A percentile compares a stretch with the other conserved stretches of the same genome.
phyloP scores from a whole-genome alignment of 1,139 yeast genomes.

The Candida freyschussii region DNA sequence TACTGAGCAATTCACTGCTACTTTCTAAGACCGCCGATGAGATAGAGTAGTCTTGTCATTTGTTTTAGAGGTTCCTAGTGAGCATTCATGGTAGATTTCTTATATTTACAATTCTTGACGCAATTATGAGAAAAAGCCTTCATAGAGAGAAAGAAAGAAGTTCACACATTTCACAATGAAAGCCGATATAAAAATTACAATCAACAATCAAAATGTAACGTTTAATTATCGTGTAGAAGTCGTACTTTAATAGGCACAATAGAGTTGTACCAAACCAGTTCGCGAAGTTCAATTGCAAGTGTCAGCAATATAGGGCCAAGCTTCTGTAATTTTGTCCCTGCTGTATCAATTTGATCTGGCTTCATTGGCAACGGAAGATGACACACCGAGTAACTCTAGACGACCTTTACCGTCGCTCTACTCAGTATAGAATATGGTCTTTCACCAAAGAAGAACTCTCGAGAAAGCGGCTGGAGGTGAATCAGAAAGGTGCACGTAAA shows the following conservation, averaged over 20 bases:
- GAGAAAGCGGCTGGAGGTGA: conserved; percentile 41
- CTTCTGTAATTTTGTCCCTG: too few species aligned
- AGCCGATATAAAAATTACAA: conserved; percentile 8
- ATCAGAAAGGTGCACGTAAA: conserved; percentile 44
- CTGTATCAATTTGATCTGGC: too few species aligned
- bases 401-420: conserved; percentile 80
- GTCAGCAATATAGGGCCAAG: too few species aligned
- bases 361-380: not conserved
- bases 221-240: too few species aligned
- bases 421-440: conserved; percentile 86
- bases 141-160: conserved; percentile 5
- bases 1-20: conserved; percentile 87
- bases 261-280: too few species aligned
- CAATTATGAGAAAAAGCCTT: conserved; percentile 16
- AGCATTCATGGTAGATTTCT: conserved; percentile 21
- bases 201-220: conserved; percentile 14
- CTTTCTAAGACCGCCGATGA: conserved; percentile 46
- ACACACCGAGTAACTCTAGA: conserved; percentile 51
- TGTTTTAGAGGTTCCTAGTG: conserved; percentile 13
- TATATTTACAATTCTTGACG: conserved; percentile 16
- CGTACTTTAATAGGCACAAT: too few species aligned
- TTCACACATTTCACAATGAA: conserved; percentile 8
- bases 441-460: conserved; percentile 56
- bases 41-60: conserved; percentile 6
- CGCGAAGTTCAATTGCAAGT: too few species aligned